Conservation (phyloP, 2,329 filamentous ascomycete genomes). For the Neocucurbitaria cava region DNA sequence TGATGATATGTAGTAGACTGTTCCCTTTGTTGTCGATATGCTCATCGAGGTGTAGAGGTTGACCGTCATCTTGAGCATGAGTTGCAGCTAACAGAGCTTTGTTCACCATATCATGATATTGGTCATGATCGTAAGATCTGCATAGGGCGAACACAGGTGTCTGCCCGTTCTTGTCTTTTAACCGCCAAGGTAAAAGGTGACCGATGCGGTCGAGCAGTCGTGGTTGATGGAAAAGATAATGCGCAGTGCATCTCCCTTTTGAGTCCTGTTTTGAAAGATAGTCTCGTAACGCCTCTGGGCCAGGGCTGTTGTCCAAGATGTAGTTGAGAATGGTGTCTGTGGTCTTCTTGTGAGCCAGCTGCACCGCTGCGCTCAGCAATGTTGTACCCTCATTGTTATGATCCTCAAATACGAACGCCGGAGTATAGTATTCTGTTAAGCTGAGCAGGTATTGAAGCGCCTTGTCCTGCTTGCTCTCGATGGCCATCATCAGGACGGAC, state of each 20-base stretch:
- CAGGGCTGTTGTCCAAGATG: constrained; percentile 63
- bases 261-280: constrained; percentile 82
- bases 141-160: constrained; percentile 97
- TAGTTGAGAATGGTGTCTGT: constrained; percentile 79
- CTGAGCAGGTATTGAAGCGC: constrained; percentile 81
- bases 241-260: constrained; percentile 87
- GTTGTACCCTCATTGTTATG: constrained; percentile 90
- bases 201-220: constrained; percentile 79
- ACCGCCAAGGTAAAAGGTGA: constrained; percentile 80
- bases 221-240: constrained; percentile 94
- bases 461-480: constrained; percentile 68
- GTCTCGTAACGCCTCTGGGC: constrained; percentile 62
- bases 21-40: constrained; percentile 94
- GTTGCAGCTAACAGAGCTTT: constrained; percentile 78
- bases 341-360: constrained; percentile 77
- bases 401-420: constrained; percentile 77
- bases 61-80: constrained; percentile 74
- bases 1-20: constrained; percentile 93
- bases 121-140: constrained; percentile 89
- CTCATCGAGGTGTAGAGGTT: constrained; percentile 86
- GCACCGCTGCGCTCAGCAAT: constrained; percentile 86
- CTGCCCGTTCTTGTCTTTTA: constrained; percentile 94
- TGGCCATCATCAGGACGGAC: constrained; percentile 71
- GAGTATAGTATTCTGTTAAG: constrained; percentile 76
- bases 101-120: constrained; percentile 88